phyloP scores from a whole-genome alignment of 1,139 yeast species.

The Eremothecium gossypii region DNA sequence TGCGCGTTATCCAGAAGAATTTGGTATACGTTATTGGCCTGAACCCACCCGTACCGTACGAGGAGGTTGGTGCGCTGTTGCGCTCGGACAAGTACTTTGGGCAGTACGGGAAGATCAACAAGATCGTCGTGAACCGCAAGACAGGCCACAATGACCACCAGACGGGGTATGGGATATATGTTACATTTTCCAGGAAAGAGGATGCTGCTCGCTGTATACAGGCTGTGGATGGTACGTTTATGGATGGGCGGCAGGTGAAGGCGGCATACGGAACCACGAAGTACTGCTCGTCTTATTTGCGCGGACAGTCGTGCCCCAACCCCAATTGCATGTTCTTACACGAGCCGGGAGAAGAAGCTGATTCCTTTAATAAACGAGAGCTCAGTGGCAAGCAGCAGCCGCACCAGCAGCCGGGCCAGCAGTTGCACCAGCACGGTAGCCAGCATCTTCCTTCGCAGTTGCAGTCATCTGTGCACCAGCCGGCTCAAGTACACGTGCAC shows the following conservation, averaged over 20 bases:
- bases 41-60: constrained; percentile 78
- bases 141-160: constrained; percentile 38
- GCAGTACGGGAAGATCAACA: constrained; percentile 91
- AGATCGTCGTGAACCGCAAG: constrained; percentile 85
- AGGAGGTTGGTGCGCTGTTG: constrained; percentile 75
- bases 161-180: constrained; percentile 90
- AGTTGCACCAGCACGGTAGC: constrained; percentile 14
- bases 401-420: constrained; percentile 13
- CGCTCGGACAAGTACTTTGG: constrained; percentile 94
- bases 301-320: constrained; percentile 96
- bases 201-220: constrained; percentile 91
- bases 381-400: constrained; percentile 41
- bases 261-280: constrained; percentile 99
- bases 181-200: constrained; percentile 84
- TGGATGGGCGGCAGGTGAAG: constrained; percentile 77
- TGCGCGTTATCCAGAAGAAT: constrained; percentile 95
- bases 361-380: constrained; percentile 89
- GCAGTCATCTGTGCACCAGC: constrained; percentile 1
- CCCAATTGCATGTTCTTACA: constrained; percentile 98
- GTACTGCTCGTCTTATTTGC: constrained; percentile 87
- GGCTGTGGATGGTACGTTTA: constrained; percentile 87
- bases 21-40: constrained; percentile 93
- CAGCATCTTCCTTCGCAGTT: constrained; percentile 13
- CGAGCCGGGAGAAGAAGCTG: constrained; percentile 99
- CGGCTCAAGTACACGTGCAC: background rate